phyloP scores from a whole-genome alignment of 2,329 filamentous ascomycete genomes.

The Trichophyton verrucosum region DNA sequence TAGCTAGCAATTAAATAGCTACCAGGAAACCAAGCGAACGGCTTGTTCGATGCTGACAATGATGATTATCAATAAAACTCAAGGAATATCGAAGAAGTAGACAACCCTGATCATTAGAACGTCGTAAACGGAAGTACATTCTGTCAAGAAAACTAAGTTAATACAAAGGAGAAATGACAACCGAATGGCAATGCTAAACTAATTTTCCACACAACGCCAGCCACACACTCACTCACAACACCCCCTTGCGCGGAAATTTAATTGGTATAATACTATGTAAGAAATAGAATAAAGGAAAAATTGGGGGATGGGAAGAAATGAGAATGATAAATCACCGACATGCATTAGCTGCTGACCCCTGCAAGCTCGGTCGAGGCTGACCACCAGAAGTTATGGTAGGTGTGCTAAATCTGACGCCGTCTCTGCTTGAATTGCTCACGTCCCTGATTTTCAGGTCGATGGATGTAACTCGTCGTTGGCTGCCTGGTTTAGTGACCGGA shows the following conservation, averaged over 20 bases:
- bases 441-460: slow-evolving; percentile 31
- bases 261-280: slow-evolving; percentile 4
- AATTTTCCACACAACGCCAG: not conserved
- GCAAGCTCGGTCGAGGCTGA: not conserved
- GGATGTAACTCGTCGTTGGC: slow-evolving; percentile 31
- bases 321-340: not conserved
- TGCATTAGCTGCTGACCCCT: not conserved
- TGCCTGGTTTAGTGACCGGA: slow-evolving; percentile 45
- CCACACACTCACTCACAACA: not conserved
- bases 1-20: no score
- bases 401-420: slow-evolving; percentile 27
- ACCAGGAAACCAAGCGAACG: no score
- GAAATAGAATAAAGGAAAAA: not conserved
- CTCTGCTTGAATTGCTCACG: slow-evolving; percentile 27
- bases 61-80: not conserved
- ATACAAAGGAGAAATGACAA: slow-evolving; percentile 1
- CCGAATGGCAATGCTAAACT: not conserved
- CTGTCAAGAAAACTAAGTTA: not conserved
- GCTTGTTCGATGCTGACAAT: no score
- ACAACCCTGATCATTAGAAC: not conserved
- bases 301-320: not conserved
- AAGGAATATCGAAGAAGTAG: not conserved
- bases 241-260: slow-evolving; percentile 1
- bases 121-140: not conserved
- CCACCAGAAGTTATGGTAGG: slow-evolving; percentile 25